A percentile compares a stretch with the other conserved stretches of the same genome.
Conservation (phyloP, 2,329 filamentous ascomycete species). For the Zopfia rhizophila region DNA sequence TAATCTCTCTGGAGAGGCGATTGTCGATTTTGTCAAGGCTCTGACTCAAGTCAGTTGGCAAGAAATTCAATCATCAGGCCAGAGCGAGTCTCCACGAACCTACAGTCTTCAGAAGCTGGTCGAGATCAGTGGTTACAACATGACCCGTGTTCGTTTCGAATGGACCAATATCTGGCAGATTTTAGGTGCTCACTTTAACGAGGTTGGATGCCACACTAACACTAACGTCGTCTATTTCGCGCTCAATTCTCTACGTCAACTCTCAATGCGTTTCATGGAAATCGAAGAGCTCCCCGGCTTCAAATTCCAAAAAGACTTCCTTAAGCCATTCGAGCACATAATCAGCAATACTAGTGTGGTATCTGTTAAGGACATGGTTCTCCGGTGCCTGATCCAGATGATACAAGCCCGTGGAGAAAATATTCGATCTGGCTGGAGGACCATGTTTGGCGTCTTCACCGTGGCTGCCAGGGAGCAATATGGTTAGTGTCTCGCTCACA, state of each 20-base stretch:
- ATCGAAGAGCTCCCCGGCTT: conserved; percentile 97
- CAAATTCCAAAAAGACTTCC: conserved; percentile 99
- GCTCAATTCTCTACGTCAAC: conserved; percentile 90
- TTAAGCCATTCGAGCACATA: conserved; percentile 98
- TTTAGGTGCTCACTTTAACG: conserved; percentile 97
- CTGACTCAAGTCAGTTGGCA: conserved; percentile 98
- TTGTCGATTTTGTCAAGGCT: conserved; percentile 92
- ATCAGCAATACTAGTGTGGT: conserved; percentile 92
- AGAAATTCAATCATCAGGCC: conserved; percentile 96
- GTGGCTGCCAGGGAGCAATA: conserved; percentile 93
- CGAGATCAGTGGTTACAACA: conserved; percentile 99
- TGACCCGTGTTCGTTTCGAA: conserved; percentile 97
- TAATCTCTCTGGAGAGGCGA: conserved; percentile 90
- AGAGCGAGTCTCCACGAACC: conserved; percentile 93
- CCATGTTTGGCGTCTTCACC: conserved; percentile 99
- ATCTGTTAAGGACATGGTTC: conserved; percentile 95
- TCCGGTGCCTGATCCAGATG: conserved; percentile 98
- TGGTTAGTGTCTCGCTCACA: conserved; percentile 54
- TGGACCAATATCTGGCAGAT: conserved; percentile 99
- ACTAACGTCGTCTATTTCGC: conserved; percentile 98
- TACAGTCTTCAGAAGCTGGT: conserved; percentile 98
- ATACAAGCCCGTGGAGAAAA: conserved; percentile 97
- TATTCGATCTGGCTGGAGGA: conserved; percentile 97
- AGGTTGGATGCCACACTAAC: conserved; percentile 95
- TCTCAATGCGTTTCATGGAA: conserved; percentile 99